Evolutionary conservation across 2,329 filamentous ascomycete species (phyloP).

Genomic region (Fusarium proliferatum): DNA sequence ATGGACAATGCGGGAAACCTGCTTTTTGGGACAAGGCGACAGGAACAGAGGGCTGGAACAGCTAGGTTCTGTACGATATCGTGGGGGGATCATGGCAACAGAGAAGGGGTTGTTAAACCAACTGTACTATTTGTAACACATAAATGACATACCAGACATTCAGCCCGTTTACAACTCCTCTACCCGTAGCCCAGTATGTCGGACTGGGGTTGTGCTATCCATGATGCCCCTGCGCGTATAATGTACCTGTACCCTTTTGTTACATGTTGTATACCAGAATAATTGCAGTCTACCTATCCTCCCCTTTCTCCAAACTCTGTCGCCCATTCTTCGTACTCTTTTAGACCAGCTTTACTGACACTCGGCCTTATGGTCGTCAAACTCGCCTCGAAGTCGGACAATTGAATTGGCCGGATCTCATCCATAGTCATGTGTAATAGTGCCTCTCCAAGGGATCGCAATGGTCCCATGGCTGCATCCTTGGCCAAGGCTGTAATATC

Average conservation of each 20-base stretch:
- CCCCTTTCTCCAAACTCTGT: conserved; percentile 92
- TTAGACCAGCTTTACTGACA: conserved; percentile 85
- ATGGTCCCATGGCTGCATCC: conserved; percentile 96
- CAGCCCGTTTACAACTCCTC: conserved; percentile 17
- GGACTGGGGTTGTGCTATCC: neutral
- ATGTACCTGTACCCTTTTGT: conserved; percentile 14
- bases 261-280: conserved; percentile 26
- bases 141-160: conserved; percentile 34
- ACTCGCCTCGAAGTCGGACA: conserved; percentile 86
- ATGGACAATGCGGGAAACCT: conserved; percentile 1
- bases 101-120: conserved; percentile 24
- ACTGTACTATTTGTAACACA: conserved; percentile 42
- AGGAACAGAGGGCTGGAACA: neutral
- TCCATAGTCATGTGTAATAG: conserved; percentile 93
- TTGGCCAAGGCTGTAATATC: conserved; percentile 97
- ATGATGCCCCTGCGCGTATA: conserved; percentile 6
- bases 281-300: conserved; percentile 69
- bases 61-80: conserved; percentile 38
- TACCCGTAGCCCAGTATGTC: conserved; percentile 3
- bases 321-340: conserved; percentile 95
- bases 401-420: conserved; percentile 86
- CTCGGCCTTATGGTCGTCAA: conserved; percentile 87
- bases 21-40: neutral
- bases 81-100: conserved; percentile 16
- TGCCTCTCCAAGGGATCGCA: conserved; percentile 89